Base-by-base conservation (phyloP, 2,329 filamentous ascomycete species). In the Aspergillus novoparasiticus region DNA sequence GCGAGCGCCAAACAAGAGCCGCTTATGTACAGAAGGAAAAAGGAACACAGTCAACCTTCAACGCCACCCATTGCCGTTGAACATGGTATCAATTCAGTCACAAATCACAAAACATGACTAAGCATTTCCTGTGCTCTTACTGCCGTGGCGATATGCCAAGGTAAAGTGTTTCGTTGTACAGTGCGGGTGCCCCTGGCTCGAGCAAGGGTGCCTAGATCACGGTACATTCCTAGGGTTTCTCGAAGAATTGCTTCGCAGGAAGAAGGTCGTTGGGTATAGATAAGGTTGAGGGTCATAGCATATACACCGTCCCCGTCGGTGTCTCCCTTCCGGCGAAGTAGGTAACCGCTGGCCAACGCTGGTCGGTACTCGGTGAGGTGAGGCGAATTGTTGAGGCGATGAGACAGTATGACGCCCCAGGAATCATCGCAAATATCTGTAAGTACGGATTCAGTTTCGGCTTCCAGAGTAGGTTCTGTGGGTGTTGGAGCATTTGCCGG, bases 391-490 rank as follows among this genome's bases (percentile, higher is more conserved):
- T 80, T 80, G 39, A 80, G 68, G 32, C 78, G 81, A 68, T 85
- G 83, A 0, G 82, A 82, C 61, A 89, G 78, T 23, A 87, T 79
- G 9, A 88, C 75, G 36, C 80, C 81, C 85, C 86, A 89, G 0
- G 84, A 84, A 66, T 89, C 86, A 69, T 89, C 87, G 26, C 81
- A 82, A 21, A 83, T 74, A 68, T 89, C 86, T 45, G 86, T 75
- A 12, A 89, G 81, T 11, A 84, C 79, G 2, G 85, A 82, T 57
- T 89, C 86, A 0, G 82, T 80, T 62, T 89, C 86, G 28, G 80
- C 65, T 74, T 84, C 74, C 26, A 73, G 64, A 12, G 74, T 69
- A 9, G 74, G 65, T 1, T 79, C 75, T 6, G 76, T 74, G 19
- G 78, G 70, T 10, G 73, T 74, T 32, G 73, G 60, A 23, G 76